Base-by-base conservation (phyloP, 75 land plant species). In the Cunninghamia lanceolata region DNA sequence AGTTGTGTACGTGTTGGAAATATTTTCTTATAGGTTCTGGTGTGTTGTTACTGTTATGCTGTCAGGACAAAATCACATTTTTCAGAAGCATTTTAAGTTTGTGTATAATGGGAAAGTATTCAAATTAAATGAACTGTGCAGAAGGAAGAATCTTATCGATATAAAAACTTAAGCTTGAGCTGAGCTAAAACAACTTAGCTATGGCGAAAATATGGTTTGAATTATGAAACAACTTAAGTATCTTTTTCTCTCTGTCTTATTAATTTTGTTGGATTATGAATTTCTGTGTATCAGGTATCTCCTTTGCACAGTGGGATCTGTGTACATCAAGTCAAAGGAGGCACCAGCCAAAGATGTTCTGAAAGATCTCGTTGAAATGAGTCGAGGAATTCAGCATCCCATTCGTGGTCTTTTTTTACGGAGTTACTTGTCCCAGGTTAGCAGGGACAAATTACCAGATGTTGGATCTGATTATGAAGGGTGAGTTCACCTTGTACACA, bases 281-380 rank as follows among this genome's bases (percentile, higher is more conserved):
- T 80, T 35, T 38, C 80, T 32, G 35, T 91, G 40, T 81, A 36
- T 77, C 86, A 98, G 99, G 92, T 98, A 98, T 92, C 91, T 98
- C 14, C 94, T 98, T 17, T 95, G 96, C 87, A 98, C 99, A 17
- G 99, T 98, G 43, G 99, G 99, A 78, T 98, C 99, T 74, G 99
- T 98, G 30, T 98, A 98, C 87, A 98, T 98, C 68, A 98, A 95
- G 88, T 96, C 99, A 36, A 96, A 96, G 89, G 99, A 98, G 87
- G 99, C 97, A 75, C 99, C 99, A 17, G 98, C 99, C 5, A 96
- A 96, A 85, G 99, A 98, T 89, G 92, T 98, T 83, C 91, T 98
- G 82, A 98, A 98, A 86, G 99, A 98, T 90, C 92, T 98, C 83
- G 99, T 98, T 45, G 99, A 98, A 89, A 96, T 98, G 99, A 94